Base-by-base conservation (phyloP, 495 filamentous ascomycete genomes). In the Aspergillus taichungensis region DNA sequence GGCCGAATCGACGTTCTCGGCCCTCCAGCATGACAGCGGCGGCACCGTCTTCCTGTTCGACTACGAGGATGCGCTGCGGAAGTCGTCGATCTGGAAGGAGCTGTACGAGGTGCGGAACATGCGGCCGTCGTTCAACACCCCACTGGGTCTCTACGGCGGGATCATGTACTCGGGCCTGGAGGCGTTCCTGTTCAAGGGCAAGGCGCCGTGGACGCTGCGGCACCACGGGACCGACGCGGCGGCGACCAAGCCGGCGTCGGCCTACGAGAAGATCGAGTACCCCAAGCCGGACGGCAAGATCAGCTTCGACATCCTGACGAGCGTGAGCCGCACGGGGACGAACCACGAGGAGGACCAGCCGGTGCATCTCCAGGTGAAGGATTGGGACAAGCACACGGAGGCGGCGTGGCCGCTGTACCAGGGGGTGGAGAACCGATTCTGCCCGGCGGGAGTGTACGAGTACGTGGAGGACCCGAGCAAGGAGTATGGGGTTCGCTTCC, bases 311-410 rank as follows among this genome's bases (percentile, higher is more conserved):
- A 94, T 99, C 45, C 61, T 99, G 57, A 99, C 92, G 4, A 88
- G 80, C 51, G 92, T 99, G 6, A 89, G 80, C 48, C 78, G 94
- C 39, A 97, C 91, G 1, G 94, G 92, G 1, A 99, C 92, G 33
- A 99, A 97, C 65, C 92, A 99, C 62, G 94, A 97, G 65, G 92
- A 99, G 66, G 92, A 99, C 65, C 90, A 99, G 68, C 92, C 92
- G 0, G 87, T 94, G 37, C 92, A 99, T 61, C 68, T 99, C 52
- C 85, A 91, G 67, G 94, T 98, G 46, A 75, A 82, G 64, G 89
- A 97, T 60, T 96, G 90, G 89, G 87, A 94, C 34, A 77, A 79
- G 63, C 94, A 99, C 65, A 83, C 84, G 6, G 68, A 80, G 39
- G 76, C 79, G 54, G 83, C 86, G 41, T 99, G 79, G 74, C 92